These are phyloP conservation scores for Friedmanniomyces simplex DNA, from an alignment of 495 filamentous ascomycete species.

Conservation along the genomic window DNA sequence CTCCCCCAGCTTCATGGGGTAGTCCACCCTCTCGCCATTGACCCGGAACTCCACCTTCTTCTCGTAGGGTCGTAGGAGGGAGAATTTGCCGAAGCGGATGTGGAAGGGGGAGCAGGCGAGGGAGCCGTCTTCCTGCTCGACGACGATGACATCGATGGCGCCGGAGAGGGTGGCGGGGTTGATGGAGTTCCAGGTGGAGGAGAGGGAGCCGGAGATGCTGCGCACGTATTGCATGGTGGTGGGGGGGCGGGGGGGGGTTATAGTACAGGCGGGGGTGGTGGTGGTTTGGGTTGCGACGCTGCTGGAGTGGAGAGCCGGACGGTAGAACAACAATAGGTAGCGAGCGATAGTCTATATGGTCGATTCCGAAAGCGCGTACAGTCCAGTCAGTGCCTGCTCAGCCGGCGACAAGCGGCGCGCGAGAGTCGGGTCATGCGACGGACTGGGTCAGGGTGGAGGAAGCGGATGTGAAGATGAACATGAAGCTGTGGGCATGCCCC, in stretches of 20 bases:
- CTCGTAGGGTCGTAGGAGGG: constrained; percentile 85
- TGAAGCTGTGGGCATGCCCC: no score
- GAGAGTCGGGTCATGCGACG: no score
- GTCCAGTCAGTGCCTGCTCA: no score
- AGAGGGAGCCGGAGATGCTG: constrained; percentile 88
- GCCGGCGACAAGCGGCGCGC: no score
- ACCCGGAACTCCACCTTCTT: constrained; percentile 99
- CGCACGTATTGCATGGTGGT: constrained; percentile 88
- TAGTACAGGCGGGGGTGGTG: no score
- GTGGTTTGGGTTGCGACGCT: background rate
- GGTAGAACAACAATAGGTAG: no score
- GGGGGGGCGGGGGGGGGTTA: background rate
- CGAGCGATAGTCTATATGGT: no score
- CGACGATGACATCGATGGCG: constrained; percentile 97
- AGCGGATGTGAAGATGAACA: no score
- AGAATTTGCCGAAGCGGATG: constrained; percentile 98
- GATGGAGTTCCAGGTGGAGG: constrained; percentile 98
- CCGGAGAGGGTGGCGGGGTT: constrained; percentile 95
- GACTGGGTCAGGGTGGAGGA: no score
- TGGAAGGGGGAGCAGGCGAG: constrained; percentile 93
- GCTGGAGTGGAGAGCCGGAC: no score
- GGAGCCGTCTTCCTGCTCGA: constrained; percentile 90
- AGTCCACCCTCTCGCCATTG: constrained; percentile 82
- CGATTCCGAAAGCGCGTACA: no score
- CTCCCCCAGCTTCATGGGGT: constrained; percentile 97